Base-by-base conservation (phyloP, 1,139 yeast species). In the Kurtzmaniella quercitrusa region DNA sequence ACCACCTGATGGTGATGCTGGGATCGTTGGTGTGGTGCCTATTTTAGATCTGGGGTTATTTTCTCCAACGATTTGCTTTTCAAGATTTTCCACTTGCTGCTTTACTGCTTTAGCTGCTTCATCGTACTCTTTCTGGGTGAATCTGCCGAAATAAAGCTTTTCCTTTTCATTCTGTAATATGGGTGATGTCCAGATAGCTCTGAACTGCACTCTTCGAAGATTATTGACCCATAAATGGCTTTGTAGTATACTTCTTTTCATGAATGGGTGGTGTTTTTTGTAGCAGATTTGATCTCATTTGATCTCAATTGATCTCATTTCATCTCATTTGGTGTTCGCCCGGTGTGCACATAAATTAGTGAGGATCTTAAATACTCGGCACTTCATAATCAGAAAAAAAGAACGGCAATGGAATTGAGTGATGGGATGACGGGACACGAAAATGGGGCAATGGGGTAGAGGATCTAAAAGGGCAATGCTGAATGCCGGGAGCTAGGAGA, bases 51-150 rank as follows among this genome's bases (percentile, higher is more conserved):
- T 55, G 25, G 68, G 51, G 46, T 72, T 61, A 25, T 54, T 58
- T 14, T 59, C 64, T n/a, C 77, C 77, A 48, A 70, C 71, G 45
- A 73, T 73, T 14, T 63, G 62, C 4, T 50, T 51, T 46, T 70
- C 75, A 17, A 73, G 54, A 37, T 61, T 56, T 18, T 47, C 48
- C 40, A 71, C 60, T 48, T 71, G 75, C n/a, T 60, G 50, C 39
- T 61, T 57, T n/a, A 73, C 59, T 40, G 57, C 55, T 27, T 58
- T 54, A 11, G 70, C 60, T 2, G 77, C 78, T 37, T 62, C 57
- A 17, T 70, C 68, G 48, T 70, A 73, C 48, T 73, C 77, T 47
- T 67, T 59, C 46, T 68, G 57, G 34, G 75, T 66, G 55, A 70
- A 71, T 41, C 65, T 56, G 1, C 73, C 75, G 50, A 53, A 62